Base-by-base conservation (phyloP, 1,284 basidiomycete genomes). In the Moniliella sp. region DNA sequence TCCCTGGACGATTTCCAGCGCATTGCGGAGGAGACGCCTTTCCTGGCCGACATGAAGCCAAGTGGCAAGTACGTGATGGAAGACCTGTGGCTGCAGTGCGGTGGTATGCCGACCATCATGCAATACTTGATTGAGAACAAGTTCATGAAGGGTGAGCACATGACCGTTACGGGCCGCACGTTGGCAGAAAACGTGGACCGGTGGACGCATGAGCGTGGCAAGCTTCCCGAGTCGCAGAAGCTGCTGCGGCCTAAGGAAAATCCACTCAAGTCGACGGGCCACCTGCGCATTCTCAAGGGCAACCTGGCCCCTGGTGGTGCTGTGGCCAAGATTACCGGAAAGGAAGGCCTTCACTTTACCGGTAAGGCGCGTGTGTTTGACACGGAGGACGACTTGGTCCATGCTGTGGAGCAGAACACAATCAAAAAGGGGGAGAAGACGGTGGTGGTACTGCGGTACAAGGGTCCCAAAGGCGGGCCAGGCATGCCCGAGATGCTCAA, bases 121-220 rank as follows among this genome's bases (percentile, higher is more conserved):
- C 45, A 59, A 29, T 59, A 59, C 43, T 39, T 46, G 27, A 56
- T 59, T 31, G 52, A 57, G 39, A 36, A 57, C 27, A 42, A 41
- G 25, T 64, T 81, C 40, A 54, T 59, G 38, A 54, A 54, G 45
- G 56, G 56, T 12, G 52, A 59, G 28, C 51, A 53, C 39, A 45
- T 57, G 30, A 59, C 56, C 5, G 52, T 57, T 17, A 59, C 56
- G 5, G 56, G 56, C 11, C 38, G 34, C 17, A 57, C 56, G 11
- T 44, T 59, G 3, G 46, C 45, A 18, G 56, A 59, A 27, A 59
- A 59, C 32, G 41, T 39, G 21, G 54, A 56, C 35, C 65, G 70
- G 42, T 84, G 80, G 80, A 73, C 70, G 5, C 72, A 76, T 53
- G 37, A 43, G 23, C 39, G 40, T 10, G 56, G 56, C 28, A 55